Conservation (phyloP, 2,329 filamentous ascomycete genomes). For the Myriangium duriaei region DNA sequence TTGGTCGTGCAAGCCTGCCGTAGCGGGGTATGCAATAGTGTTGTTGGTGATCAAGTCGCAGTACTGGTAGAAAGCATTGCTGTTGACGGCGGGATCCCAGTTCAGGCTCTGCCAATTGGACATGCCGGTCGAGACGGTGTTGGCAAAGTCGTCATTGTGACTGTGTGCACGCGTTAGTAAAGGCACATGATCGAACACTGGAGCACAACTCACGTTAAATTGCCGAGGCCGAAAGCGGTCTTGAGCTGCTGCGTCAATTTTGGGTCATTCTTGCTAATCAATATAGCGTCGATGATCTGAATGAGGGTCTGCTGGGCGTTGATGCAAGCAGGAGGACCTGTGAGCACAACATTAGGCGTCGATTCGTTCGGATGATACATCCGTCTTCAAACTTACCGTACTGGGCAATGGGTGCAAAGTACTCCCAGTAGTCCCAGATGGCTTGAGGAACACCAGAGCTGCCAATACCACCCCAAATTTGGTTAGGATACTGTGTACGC, state of each 20-base stretch:
- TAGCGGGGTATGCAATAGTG: conserved; percentile 31
- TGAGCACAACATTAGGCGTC: neutral
- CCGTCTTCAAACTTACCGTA: conserved; percentile 27
- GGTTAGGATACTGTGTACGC: conserved; percentile 62
- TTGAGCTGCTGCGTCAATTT: conserved; percentile 37
- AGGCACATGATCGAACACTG: neutral
- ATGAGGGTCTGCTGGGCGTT: conserved; percentile 48
- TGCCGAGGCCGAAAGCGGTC: conserved; percentile 38
- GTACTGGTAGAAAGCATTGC: conserved; percentile 38
- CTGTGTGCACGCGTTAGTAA: neutral
- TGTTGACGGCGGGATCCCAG: conserved; percentile 46
- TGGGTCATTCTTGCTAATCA: conserved; percentile 34
- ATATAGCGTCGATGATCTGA: conserved; percentile 46
- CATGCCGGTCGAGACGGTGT: conserved; percentile 32
- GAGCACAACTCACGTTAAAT: conserved; percentile 25
- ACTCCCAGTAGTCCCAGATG: conserved; percentile 65
- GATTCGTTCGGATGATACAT: neutral
- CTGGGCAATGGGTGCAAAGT: conserved; percentile 46
- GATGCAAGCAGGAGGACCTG: conserved; percentile 47
- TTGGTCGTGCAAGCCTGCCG: conserved; percentile 24
- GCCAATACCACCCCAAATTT: conserved; percentile 67
- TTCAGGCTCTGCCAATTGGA: conserved; percentile 35
- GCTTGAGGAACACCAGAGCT: conserved; percentile 69
- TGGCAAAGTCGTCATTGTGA: conserved; percentile 43
- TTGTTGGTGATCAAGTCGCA: conserved; percentile 43